A percentile compares a stretch with the other conserved stretches of the same genome.
Evolutionary conservation across 2,329 filamentous ascomycete species (phyloP).

Genomic region (Colletotrichum trifolii): DNA sequence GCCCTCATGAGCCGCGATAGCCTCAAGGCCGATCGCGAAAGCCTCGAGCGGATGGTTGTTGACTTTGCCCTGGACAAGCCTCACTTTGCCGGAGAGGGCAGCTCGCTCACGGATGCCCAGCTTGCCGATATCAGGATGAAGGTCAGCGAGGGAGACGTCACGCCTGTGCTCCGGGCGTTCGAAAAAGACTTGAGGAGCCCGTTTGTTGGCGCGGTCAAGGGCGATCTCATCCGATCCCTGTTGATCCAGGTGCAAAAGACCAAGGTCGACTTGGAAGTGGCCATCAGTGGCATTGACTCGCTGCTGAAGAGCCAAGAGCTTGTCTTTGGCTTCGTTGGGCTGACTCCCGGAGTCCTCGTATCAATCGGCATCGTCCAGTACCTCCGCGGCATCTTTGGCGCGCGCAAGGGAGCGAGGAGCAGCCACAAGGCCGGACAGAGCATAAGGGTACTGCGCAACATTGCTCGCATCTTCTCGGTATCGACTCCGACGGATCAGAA

Average conservation of each 20-base stretch:
- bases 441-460: slow-evolving; percentile 83
- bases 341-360: slow-evolving; percentile 93
- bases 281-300: slow-evolving; percentile 94
- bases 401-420: slow-evolving; percentile 73
- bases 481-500: slow-evolving; percentile 77
- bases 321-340: slow-evolving; percentile 95
- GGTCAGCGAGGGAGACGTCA: slow-evolving; percentile 92
- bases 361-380: slow-evolving; percentile 80
- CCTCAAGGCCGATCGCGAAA: slow-evolving; percentile 88
- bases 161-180: slow-evolving; percentile 89
- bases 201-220: slow-evolving; percentile 82
- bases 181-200: slow-evolving; percentile 88
- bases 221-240: slow-evolving; percentile 88
- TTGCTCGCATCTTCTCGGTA: slow-evolving; percentile 81
- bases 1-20: slow-evolving; percentile 97
- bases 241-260: slow-evolving; percentile 99
- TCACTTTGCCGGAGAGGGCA: slow-evolving; percentile 59
- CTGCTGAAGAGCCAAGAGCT: slow-evolving; percentile 96
- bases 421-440: slow-evolving; percentile 76
- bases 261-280: slow-evolving; percentile 96
- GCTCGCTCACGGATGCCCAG: slow-evolving; percentile 72
- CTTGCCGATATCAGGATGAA: slow-evolving; percentile 80
- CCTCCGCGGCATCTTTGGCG: slow-evolving; percentile 75
- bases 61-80: slow-evolving; percentile 92
- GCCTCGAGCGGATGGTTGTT: slow-evolving; percentile 96